Conservation (phyloP, 495 filamentous ascomycete genomes). For the Xylaria scruposa region DNA sequence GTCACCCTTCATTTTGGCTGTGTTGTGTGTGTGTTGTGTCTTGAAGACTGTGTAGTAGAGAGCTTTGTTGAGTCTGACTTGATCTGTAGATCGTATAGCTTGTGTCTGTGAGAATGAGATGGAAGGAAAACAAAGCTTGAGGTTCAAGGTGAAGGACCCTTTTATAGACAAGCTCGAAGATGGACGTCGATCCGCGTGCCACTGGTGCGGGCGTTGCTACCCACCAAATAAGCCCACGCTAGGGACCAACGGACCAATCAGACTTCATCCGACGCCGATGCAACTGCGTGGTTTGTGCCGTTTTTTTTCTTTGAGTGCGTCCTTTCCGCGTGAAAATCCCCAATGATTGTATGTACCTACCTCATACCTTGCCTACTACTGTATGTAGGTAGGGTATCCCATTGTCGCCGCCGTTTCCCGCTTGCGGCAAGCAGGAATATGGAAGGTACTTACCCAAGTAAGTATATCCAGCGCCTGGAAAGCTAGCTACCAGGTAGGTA, state of each 20-base stretch:
- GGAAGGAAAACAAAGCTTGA: background rate
- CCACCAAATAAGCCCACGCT: slow-evolving; percentile 15
- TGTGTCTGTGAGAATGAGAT: background rate
- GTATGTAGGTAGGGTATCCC: background rate
- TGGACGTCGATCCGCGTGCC: background rate
- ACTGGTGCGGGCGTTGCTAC: background rate
- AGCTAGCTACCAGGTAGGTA: background rate
- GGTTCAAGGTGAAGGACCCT: background rate
- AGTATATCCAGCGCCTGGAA: background rate
- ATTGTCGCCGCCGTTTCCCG: slow-evolving; percentile 1
- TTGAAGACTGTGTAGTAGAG: slow-evolving; percentile 1
- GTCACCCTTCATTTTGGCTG: slow-evolving; percentile 53
- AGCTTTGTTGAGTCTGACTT: background rate
- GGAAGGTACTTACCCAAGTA: background rate
- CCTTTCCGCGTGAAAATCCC: background rate
- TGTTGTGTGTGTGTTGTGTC: slow-evolving; percentile 32
- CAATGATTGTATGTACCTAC: too few relatives aligned
- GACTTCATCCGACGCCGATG: background rate
- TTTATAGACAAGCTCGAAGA: slow-evolving; percentile 21
- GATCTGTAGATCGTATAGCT: background rate
- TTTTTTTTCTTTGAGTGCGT: background rate
- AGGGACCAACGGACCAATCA: slow-evolving; percentile 9
- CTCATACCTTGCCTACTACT: too few relatives aligned
- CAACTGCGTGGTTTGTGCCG: slow-evolving; percentile 26
- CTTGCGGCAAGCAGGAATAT: background rate